phyloP scores from a whole-genome alignment of 495 filamentous ascomycete species.

The Penicillium silybi region DNA sequence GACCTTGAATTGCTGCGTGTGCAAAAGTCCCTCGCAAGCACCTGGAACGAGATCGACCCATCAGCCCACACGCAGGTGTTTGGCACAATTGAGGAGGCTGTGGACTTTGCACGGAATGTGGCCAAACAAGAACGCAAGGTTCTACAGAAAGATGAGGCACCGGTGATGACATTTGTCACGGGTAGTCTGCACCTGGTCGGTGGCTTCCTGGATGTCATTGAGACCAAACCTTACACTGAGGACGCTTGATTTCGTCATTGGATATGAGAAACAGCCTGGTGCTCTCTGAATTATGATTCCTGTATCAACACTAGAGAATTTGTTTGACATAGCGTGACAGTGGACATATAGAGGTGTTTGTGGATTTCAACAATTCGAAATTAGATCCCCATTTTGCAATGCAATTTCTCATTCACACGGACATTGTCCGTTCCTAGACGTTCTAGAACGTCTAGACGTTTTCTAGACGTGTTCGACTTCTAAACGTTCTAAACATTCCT shows the following conservation, averaged over 20 bases:
- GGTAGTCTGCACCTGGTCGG: conserved; percentile 90
- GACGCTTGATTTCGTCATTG: conserved; percentile 7
- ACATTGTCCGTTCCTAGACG: too few species aligned
- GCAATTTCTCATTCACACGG: not conserved
- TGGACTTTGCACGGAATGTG: conserved; percentile 60
- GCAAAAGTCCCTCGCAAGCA: conserved; percentile 69
- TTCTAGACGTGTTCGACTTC: too few species aligned
- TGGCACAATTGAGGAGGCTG: conserved; percentile 80
- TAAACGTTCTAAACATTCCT: too few species aligned
- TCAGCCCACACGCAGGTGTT: conserved; percentile 59
- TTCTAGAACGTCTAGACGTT: too few species aligned
- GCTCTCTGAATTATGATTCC: conserved; percentile 17
- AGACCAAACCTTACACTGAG: conserved; percentile 43
- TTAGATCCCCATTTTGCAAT: conserved; percentile 11
- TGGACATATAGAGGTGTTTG: conserved; percentile 23
- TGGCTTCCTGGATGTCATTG: conserved; percentile 71
- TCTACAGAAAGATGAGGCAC: conserved; percentile 30
- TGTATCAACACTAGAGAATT: conserved; percentile 30
- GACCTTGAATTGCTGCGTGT: conserved; percentile 66
- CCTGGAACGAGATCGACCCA: conserved; percentile 66
- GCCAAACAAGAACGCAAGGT: conserved; percentile 32
- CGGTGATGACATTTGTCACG: conserved; percentile 59
- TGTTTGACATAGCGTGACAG: conserved; percentile 9
- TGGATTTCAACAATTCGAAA: conserved; percentile 30
- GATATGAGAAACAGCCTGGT: conserved; percentile 12